Percentiles rank a stretch among this genome's conserved stretches.
Evolutionary conservation across 2,329 filamentous ascomycete genomes (phyloP).

Genomic region (Fusarium torreyae): DNA sequence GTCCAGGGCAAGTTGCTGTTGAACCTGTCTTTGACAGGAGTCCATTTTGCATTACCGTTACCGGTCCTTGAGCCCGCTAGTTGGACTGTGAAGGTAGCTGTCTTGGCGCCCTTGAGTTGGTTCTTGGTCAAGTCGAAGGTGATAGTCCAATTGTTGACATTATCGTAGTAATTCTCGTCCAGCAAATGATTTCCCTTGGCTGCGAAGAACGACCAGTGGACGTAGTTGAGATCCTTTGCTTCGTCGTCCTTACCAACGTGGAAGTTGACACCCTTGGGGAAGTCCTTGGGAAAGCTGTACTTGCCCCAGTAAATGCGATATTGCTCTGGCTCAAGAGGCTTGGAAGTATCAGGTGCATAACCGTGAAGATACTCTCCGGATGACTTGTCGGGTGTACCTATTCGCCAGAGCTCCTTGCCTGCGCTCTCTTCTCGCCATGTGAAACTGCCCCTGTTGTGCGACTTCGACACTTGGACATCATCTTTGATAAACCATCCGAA

Average conservation of each 20-base stretch:
- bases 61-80: slow-evolving; percentile 31
- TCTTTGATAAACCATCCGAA: slow-evolving; percentile 44
- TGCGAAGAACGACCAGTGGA: slow-evolving; percentile 75
- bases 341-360: slow-evolving; percentile 61
- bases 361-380: slow-evolving; percentile 73
- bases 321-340: slow-evolving; percentile 66
- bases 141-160: slow-evolving; percentile 72
- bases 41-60: slow-evolving; percentile 43
- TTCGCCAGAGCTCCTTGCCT: slow-evolving; percentile 36
- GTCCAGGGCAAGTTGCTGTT: slow-evolving; percentile 44
- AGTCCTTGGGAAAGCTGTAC: slow-evolving; percentile 71
- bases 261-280: slow-evolving; percentile 70
- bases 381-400: slow-evolving; percentile 63
- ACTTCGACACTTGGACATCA: slow-evolving; percentile 59
- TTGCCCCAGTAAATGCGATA: slow-evolving; percentile 72
- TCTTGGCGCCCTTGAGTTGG: slow-evolving; percentile 55
- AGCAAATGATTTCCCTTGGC: slow-evolving; percentile 64
- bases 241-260: slow-evolving; percentile 66
- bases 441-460: slow-evolving; percentile 5
- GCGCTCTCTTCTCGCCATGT: slow-evolving; percentile 34
- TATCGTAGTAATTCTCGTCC: slow-evolving; percentile 58
- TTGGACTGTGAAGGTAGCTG: slow-evolving; percentile 41
- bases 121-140: slow-evolving; percentile 62
- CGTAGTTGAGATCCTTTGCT: slow-evolving; percentile 70
- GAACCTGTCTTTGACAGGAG: slow-evolving; percentile 14